These are phyloP conservation scores for Anaeramoeba ignava DNA, from an alignment of 78 protist genomes.

Conservation along the genomic window DNA sequence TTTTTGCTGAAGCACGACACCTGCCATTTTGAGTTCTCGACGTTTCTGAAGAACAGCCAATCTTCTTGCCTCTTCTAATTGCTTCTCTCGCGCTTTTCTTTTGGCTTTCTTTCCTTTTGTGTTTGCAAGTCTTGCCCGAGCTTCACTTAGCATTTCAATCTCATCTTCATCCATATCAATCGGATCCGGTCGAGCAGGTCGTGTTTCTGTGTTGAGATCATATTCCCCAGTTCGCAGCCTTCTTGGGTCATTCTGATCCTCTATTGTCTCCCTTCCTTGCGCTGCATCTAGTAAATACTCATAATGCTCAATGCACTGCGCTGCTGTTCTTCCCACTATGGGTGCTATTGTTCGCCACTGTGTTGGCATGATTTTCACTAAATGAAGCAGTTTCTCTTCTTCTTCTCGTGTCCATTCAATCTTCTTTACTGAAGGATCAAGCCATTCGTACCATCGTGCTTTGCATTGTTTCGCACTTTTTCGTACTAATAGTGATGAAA, in stretches of 20 bases:
- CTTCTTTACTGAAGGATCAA: constrained; percentile 96
- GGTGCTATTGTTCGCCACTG: constrained; percentile 99
- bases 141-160: constrained; percentile 51
- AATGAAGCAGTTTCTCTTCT: constrained; percentile 94
- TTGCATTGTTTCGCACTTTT: constrained; percentile 97
- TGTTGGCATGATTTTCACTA: constrained; percentile 82
- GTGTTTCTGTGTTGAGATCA: constrained; percentile 45
- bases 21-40: constrained; percentile 52
- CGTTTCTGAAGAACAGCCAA: constrained; percentile 86
- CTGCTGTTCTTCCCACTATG: constrained; percentile 91
- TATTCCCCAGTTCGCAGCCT: constrained; percentile 25
- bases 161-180: constrained; percentile 96
- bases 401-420: constrained; percentile 98
- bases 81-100: constrained; percentile 87
- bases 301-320: constrained; percentile 93
- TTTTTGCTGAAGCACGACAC: neutral
- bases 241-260: constrained; percentile 72
- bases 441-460: constrained; percentile 95
- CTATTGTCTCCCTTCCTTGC: constrained; percentile 3
- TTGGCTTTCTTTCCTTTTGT: constrained; percentile 96
- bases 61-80: constrained; percentile 92
- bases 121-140: constrained; percentile 98
- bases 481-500: constrained; percentile 80
- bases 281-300: constrained; percentile 71
- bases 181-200: constrained; percentile 97